Evolutionary conservation across 2,329 filamentous ascomycete genomes (phyloP).

Genomic region (Sporothrix protearum): DNA sequence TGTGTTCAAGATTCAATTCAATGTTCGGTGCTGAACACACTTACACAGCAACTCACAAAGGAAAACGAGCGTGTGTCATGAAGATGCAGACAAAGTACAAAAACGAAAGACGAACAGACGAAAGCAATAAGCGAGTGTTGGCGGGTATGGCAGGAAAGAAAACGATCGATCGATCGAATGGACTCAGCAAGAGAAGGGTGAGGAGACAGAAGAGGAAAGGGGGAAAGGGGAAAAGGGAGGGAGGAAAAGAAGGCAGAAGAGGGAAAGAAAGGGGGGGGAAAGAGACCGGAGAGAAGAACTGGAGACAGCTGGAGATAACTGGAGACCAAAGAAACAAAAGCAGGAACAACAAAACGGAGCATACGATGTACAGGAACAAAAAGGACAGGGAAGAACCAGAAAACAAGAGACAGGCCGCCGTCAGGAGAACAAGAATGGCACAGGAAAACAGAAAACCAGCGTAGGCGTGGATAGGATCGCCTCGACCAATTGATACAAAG

Average conservation of each 20-base stretch:
- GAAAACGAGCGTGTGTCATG: slow-evolving; percentile 8
- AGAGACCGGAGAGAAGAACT: not conserved
- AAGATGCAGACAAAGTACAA: slow-evolving; percentile 1
- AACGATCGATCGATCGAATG: not conserved
- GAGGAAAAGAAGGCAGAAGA: not conserved
- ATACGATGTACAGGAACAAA: not conserved
- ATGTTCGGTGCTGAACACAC: not conserved
- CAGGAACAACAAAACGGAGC: slow-evolving; percentile 12
- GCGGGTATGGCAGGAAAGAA: not conserved
- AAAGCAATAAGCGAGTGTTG: slow-evolving; percentile 14
- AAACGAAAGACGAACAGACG: not conserved
- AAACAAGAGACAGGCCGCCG: not conserved
- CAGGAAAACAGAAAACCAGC: not conserved
- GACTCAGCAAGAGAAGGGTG: not conserved
- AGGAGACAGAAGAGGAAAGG: not conserved
- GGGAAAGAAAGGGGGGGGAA: too few species aligned
- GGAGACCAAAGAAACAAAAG: not conserved
- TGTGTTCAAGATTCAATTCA: not conserved
- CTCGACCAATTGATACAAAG: not conserved
- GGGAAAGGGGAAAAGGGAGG: not conserved
- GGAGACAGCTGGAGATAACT: not conserved
- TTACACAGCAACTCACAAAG: not conserved
- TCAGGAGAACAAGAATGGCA: slow-evolving; percentile 7
- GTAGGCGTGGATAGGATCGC: not conserved
- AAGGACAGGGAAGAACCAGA: not conserved